phyloP scores from a whole-genome alignment of 441 rosid species.

The Brassica balearica region DNA sequence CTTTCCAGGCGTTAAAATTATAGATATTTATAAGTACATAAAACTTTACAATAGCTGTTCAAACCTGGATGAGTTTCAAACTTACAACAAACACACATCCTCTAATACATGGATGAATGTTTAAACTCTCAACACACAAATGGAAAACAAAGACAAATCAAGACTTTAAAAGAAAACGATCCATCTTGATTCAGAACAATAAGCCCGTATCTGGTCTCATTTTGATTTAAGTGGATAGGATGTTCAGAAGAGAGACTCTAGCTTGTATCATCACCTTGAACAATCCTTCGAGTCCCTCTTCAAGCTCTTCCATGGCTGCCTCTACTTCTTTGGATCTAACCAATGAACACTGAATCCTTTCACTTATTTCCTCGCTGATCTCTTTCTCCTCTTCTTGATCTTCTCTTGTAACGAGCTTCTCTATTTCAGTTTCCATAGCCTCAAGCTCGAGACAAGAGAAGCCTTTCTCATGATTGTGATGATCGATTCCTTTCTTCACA shows the following conservation, averaged over 20 bases:
- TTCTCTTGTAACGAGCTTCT: constrained; percentile 35
- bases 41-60: constrained; percentile 27
- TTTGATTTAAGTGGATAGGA: constrained; percentile 49
- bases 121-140: constrained; percentile 27
- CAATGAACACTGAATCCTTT: constrained; percentile 48
- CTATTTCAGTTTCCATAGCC: constrained; percentile 52
- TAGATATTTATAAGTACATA: neutral
- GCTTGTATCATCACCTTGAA: constrained; percentile 57
- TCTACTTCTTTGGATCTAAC: constrained; percentile 53
- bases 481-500: constrained; percentile 50
- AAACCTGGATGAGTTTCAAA: constrained; percentile 30
- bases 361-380: constrained; percentile 26
- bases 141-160: neutral
- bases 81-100: constrained; percentile 43
- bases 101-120: constrained; percentile 35
- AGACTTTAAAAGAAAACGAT: constrained; percentile 6
- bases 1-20: too few species aligned
- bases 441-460: constrained; percentile 49
- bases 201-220: constrained; percentile 6
- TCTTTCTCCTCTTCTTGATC: constrained; percentile 30
- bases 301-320: constrained; percentile 51
- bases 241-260: constrained; percentile 56
- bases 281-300: constrained; percentile 60
- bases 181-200: constrained; percentile 8
- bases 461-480: constrained; percentile 36